Base-by-base conservation (phyloP, 768 basidiomycete species). In the Termitomyces sp. region DNA sequence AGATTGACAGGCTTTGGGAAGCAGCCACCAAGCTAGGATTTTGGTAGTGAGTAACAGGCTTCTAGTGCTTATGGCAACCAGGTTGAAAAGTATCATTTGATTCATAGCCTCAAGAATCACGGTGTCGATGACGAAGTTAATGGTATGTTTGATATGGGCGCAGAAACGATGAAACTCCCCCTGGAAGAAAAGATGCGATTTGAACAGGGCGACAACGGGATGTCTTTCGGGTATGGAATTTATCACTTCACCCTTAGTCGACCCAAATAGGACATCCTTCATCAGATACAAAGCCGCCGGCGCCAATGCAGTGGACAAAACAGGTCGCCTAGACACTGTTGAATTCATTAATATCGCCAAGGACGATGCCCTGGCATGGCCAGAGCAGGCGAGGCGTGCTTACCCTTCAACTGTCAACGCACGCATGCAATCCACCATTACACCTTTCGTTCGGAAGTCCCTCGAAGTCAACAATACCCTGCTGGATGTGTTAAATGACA, bases 341-440 rank as follows among this genome's bases (percentile, higher is more conserved):
- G 85, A 89, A 64, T 88, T 87, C 68, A 73, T 89, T 57, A 88
- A 88, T 63, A 68, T 89, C 33, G 75, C 87, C 0, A 86, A 87
- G 65, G 87, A 90, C 64, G 88, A 90, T 61, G 85, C 78, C 0
- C 67, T 89, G 0, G 79, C 83, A 0, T 88, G 79, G 72, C 88
- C 88, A 0, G 60, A 67, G 0, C 70, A 78, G 22, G 76, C 74
- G 9, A 79, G 82, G 24, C 78, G 86, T 26, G 74, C 76, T 0
- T 91, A 91, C 64, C 87, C 87, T 0, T 64, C 67, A 0, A 76
- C 82, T 0, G 80, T 83, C 0, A 70, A 70, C 33, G 74, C 73
- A 3, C 74, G 74, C 20, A 87, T 89, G 78, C 68, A 72, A 16
- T 70, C 74, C 0, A 75, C 75, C 1, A 71, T 87, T 20, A 61